phyloP scores from a whole-genome alignment of 2,329 filamentous ascomycete genomes.

The Exutisphaerella laricina region DNA sequence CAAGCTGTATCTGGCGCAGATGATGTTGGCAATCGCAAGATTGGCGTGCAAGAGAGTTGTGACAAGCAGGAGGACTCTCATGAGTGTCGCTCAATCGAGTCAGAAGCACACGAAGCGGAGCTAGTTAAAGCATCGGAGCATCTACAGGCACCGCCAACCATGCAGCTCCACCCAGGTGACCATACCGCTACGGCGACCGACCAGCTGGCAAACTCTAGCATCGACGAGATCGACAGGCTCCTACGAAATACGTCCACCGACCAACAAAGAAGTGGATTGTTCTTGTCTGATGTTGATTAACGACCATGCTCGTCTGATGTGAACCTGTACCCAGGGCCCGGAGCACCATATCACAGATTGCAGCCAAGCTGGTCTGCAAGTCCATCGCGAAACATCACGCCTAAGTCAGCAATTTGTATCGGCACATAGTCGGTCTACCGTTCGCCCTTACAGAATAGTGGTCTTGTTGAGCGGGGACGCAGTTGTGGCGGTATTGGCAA shows the following conservation, averaged over 20 bases:
- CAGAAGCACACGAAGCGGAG: not conserved
- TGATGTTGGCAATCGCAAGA: not conserved
- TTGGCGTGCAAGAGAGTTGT: not conserved
- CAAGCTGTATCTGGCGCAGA: not conserved
- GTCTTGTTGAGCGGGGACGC: too few relatives aligned
- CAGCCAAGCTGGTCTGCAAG: too few relatives aligned
- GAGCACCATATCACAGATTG: too few relatives aligned
- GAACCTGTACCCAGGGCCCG: too few relatives aligned
- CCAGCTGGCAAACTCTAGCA: not conserved
- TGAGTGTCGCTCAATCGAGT: not conserved
- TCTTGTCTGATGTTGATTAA: constrained; percentile 4
- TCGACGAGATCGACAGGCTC: constrained; percentile 18
- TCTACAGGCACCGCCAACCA: constrained; percentile 3
- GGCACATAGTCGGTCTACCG: too few relatives aligned
- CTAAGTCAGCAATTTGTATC: too few relatives aligned
- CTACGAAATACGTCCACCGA: constrained; percentile 18
- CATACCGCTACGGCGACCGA: constrained; percentile 14
- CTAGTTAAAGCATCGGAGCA: not conserved
- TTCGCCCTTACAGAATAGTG: too few relatives aligned
- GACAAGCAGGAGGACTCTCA: not conserved
- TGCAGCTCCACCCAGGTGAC: constrained; percentile 21
- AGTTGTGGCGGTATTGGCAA: too few relatives aligned
- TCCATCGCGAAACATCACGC: too few relatives aligned
- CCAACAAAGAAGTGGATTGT: constrained; percentile 10
- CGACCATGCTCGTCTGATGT: too few relatives aligned